Evolutionary conservation across 148 eudicot genomes (phyloP), one percentile per base, ranked within the genome.

Genomic region (Amaranthus palmeri): DNA sequence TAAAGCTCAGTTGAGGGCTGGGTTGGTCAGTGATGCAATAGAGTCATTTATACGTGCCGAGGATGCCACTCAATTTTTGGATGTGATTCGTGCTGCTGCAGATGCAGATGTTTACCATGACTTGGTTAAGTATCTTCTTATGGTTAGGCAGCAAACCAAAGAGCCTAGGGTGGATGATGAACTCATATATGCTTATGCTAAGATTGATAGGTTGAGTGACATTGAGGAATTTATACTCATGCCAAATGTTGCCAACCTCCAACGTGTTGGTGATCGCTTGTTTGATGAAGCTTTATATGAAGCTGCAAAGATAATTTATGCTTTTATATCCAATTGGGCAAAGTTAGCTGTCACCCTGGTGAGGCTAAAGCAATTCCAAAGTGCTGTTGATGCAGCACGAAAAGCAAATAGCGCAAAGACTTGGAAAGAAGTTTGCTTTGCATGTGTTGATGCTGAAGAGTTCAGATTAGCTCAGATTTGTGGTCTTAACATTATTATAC

Each of bases 181-280:
- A 82, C 97, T 95, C 74, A 95, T 95, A 43, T 95, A 95, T 86
- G 98, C 98, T 51, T 95, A 95, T 84, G 98, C 98, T 13, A 95
- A 95, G 81, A 91, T 88, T 74, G 98, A 91, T 82, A 86, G 90
- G 81, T 81, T 95, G 80, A 85, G 93, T 76, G 98, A 95, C 25
- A 95, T 95, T 75, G 98, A 95, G 80, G 98, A 95, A 74, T 95
- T 95, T 70, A 89, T 95, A 62, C 92, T 95, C 61, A 91, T 95
- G 98, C 98, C 98, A 74, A 95, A 95, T 85, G 98, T 95, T 78
- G 98, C 98, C 44, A 95, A 95, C 76, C 98, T 95, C 45, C 98
- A 90, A 71, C 84, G 73, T 84, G 98, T 91, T 68, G 98, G 98
- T 47, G 98, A 95, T 71, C 90, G 90, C 73, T 84, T 95, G 85